A percentile compares a stretch with the other conserved stretches of the same genome.
phyloP scores from a whole-genome alignment of 306 rosid species.

The Vigna hirtella region DNA sequence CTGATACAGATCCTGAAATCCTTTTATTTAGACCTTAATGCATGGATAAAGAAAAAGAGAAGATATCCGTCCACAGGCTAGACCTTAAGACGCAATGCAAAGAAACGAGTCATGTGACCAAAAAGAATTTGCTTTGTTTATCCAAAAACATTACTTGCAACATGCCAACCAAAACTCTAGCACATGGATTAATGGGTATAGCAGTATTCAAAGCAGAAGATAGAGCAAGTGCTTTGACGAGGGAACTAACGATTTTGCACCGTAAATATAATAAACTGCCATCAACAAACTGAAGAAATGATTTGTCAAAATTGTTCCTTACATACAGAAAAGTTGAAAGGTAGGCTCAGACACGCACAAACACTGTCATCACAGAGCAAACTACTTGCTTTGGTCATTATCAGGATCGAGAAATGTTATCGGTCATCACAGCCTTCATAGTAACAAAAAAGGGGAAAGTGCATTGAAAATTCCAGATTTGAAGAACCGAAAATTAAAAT shows the following conservation, averaged over 20 bases:
- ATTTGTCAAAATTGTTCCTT: not conserved
- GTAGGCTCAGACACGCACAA: slow-evolving; percentile 89
- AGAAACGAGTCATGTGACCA: too few species aligned
- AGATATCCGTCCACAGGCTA: too few species aligned
- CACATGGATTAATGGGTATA: too few species aligned
- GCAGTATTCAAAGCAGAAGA: too few species aligned
- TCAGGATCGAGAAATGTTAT: slow-evolving; percentile 76
- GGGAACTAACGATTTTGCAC: too few species aligned
- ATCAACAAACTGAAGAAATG: not conserved
- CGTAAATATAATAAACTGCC: too few species aligned
- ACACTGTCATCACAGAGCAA: slow-evolving; percentile 61
- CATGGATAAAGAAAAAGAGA: too few species aligned
- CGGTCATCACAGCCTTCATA: slow-evolving; percentile 58
- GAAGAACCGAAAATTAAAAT: not conserved
- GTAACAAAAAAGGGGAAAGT: not conserved
- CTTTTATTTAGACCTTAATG: slow-evolving; percentile 42
- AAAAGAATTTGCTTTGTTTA: too few species aligned
- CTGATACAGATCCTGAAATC: not conserved
- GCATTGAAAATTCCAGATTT: not conserved
- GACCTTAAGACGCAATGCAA: too few species aligned
- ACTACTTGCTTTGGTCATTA: slow-evolving; percentile 47
- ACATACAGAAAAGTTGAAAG: not conserved
- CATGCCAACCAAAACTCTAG: too few species aligned
- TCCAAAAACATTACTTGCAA: too few species aligned
- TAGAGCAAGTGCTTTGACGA: too few species aligned